These are phyloP conservation scores for Chaetomium sp. DNA, from an alignment of 2,329 filamentous ascomycete species.

Conservation along the genomic window DNA sequence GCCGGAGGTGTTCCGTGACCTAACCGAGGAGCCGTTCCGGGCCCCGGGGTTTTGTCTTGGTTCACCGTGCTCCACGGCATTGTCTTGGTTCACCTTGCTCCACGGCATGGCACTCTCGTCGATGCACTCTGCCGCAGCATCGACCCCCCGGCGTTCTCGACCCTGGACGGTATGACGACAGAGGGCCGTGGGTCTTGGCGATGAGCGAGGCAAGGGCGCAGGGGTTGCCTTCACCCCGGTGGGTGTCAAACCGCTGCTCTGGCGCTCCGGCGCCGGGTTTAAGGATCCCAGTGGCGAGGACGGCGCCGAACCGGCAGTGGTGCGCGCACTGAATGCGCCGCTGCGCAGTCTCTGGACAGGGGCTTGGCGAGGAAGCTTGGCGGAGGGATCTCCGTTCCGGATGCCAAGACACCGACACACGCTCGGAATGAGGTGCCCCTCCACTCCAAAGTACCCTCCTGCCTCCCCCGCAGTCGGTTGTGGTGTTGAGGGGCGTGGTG, in stretches of 20 bases:
- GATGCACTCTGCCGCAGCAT: background rate
- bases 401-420: conserved; percentile 13
- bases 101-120: background rate
- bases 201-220: background rate
- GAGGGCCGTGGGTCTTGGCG: background rate
- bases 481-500: background rate
- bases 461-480: conserved; percentile 19
- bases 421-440: background rate
- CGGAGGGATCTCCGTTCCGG: background rate
- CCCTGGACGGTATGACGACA: conserved; percentile 15
- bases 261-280: background rate
- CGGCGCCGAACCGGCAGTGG: conserved; percentile 11
- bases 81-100: background rate
- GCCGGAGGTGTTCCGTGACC: background rate
- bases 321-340: conserved; percentile 26
- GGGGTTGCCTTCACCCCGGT: background rate
- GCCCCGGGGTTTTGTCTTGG: background rate
- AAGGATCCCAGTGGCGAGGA: background rate
- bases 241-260: background rate
- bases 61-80: background rate
- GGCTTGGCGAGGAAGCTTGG: conserved; percentile 14
- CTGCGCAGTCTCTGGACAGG: conserved; percentile 24
- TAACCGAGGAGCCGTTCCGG: conserved; percentile 3
- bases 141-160: conserved; percentile 1
- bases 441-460: background rate